These are phyloP conservation scores for Pseudoscleropodium purum DNA, from an alignment of 225 moss, liverwort and hornwort species.

Conservation along the genomic window DNA sequence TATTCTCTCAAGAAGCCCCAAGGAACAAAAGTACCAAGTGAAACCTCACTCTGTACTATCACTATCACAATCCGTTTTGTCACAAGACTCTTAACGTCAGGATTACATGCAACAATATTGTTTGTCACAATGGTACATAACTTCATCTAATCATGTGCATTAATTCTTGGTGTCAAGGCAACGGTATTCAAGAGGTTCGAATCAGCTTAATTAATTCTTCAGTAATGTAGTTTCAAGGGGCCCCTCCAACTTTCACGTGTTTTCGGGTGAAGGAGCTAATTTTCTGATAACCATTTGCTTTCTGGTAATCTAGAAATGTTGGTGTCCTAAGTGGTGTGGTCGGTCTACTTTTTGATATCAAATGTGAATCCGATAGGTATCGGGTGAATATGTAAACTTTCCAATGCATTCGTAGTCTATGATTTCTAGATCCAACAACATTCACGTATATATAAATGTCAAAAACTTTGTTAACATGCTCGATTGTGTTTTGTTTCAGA, in stretches of 20 bases:
- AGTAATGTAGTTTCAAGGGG: not conserved
- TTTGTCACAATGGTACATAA: not conserved
- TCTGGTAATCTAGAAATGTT: not conserved
- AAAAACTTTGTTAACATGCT: not conserved
- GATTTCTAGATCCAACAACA: not conserved
- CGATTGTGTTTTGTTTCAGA: constrained; percentile 3
- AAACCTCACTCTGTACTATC: not conserved
- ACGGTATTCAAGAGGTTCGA: not conserved
- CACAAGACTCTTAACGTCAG: not conserved
- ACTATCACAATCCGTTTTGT: not conserved
- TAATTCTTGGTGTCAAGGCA: not conserved
- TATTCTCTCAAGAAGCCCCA: too few species aligned
- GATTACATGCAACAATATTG: not conserved
- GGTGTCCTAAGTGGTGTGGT: not conserved
- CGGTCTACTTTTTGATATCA: not conserved
- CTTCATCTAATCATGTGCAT: not conserved
- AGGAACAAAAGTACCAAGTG: not conserved
- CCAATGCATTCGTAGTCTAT: not conserved
- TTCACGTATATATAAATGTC: not conserved
- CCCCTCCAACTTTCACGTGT: not conserved
- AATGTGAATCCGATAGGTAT: not conserved
- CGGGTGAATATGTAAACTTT: not conserved
- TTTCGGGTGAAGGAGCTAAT: not conserved
- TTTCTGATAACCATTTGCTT: not conserved
- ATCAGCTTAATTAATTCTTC: not conserved